These are phyloP conservation scores for Alternaria sp. DNA, from an alignment of 2,329 filamentous ascomycete species.

Conservation along the genomic window DNA sequence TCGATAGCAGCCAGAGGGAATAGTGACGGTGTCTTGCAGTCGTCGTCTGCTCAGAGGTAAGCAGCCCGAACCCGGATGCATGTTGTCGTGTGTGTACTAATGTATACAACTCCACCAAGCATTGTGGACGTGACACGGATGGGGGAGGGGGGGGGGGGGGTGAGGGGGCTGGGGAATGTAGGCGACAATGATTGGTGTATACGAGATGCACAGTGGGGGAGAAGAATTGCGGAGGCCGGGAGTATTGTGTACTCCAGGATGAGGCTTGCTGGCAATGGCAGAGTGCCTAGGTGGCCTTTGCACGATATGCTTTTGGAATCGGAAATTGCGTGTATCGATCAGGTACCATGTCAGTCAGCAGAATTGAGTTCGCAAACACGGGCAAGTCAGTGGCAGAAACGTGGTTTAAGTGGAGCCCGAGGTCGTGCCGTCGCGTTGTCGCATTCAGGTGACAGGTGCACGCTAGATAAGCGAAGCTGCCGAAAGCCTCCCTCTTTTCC, in stretches of 20 bases:
- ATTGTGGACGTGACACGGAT: background rate
- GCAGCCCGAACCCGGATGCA: background rate
- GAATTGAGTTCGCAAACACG: background rate
- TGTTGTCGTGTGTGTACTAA: background rate
- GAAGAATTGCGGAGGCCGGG: background rate
- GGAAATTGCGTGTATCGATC: constrained; percentile 1
- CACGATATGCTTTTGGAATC: background rate
- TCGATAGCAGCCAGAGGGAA: background rate
- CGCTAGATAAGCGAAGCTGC: constrained; percentile 7
- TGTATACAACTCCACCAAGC: background rate
- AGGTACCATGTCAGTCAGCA: constrained; percentile 1
- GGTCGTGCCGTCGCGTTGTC: constrained; percentile 6
- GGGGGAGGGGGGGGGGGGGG: background rate
- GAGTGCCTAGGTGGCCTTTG: background rate
- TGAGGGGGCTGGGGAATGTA: background rate
- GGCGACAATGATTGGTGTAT: background rate
- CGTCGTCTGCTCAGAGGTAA: background rate
- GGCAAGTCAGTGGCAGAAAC: background rate
- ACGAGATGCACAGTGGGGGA: background rate
- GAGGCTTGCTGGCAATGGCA: background rate
- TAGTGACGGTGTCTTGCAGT: background rate
- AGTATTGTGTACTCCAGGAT: constrained; percentile 4
- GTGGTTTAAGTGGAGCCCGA: constrained; percentile 3
- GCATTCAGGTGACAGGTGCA: constrained; percentile 5
- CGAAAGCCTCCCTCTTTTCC: constrained; percentile 2